Evolutionary conservation across 106 monocot genomes (phyloP).

Genomic region (Vanilla planifolia): DNA sequence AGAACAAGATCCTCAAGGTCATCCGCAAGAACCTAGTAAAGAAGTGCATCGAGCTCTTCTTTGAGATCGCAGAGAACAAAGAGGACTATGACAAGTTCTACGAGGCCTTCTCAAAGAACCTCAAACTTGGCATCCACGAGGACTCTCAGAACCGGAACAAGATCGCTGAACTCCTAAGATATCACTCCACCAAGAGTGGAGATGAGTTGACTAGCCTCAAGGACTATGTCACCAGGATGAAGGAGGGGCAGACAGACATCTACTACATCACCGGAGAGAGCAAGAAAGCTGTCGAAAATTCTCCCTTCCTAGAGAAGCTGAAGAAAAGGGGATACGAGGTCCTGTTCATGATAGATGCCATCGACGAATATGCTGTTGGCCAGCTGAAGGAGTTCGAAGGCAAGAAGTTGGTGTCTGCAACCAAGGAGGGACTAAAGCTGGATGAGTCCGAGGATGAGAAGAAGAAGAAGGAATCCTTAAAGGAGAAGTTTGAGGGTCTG

Average conservation of each 20-base stretch:
- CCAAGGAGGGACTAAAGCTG: slow-evolving; percentile 21
- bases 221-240: slow-evolving; percentile 19
- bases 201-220: slow-evolving; percentile 15
- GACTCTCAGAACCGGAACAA: slow-evolving; percentile 12
- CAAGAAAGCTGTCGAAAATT: slow-evolving; percentile 26
- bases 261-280: slow-evolving; percentile 19
- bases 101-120: slow-evolving; percentile 15
- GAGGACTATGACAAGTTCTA: slow-evolving; percentile 21
- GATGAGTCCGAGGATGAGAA: slow-evolving; percentile 28
- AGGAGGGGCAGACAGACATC: slow-evolving; percentile 18
- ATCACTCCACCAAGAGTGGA: slow-evolving; percentile 20
- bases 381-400: slow-evolving; percentile 22
- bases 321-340: slow-evolving; percentile 24
- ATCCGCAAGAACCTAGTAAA: slow-evolving; percentile 17
- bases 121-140: slow-evolving; percentile 19
- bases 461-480: slow-evolving; percentile 16
- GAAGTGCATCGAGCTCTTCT: slow-evolving; percentile 17
- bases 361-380: slow-evolving; percentile 17
- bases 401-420: slow-evolving; percentile 23
- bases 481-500: slow-evolving; percentile 12
- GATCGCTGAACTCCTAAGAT: slow-evolving; percentile 11
- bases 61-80: slow-evolving; percentile 17
- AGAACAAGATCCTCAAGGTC: slow-evolving; percentile 20
- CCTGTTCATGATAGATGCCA: slow-evolving; percentile 23
- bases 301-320: slow-evolving; percentile 21